Conservation (phyloP, 306 rosid species). For the Pyrus communis region DNA sequence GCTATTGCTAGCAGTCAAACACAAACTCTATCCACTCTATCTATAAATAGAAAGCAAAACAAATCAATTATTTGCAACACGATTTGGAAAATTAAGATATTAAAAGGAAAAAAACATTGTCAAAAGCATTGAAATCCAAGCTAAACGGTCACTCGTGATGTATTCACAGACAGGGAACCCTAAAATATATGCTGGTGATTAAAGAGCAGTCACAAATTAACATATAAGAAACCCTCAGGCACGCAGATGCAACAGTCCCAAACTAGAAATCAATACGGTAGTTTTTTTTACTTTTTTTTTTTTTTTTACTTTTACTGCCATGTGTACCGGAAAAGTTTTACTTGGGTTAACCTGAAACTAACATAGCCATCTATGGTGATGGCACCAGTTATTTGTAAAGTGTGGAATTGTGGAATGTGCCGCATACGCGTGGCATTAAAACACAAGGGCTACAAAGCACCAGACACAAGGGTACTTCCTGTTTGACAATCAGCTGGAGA, state of each 20-base stretch:
- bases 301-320: neutral
- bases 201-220: neutral
- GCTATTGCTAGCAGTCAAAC: neutral
- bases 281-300: neutral
- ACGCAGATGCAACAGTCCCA: neutral
- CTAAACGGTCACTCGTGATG: neutral
- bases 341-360: neutral
- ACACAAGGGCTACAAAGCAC: neutral
- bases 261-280: neutral
- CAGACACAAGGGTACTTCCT: neutral
- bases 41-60: neutral
- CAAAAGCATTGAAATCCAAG: neutral
- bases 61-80: neutral
- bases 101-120: too few relatives aligned
- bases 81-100: neutral
- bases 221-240: neutral
- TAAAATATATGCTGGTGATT: neutral
- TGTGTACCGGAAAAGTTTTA: neutral
- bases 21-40: neutral
- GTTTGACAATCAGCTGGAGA: neutral
- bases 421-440: neutral
- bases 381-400: neutral
- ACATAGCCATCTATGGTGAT: neutral
- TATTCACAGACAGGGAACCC: neutral
- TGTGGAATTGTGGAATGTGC: neutral